Base-by-base conservation (phyloP, 768 basidiomycete genomes). In the Tulasnella sp. region DNA sequence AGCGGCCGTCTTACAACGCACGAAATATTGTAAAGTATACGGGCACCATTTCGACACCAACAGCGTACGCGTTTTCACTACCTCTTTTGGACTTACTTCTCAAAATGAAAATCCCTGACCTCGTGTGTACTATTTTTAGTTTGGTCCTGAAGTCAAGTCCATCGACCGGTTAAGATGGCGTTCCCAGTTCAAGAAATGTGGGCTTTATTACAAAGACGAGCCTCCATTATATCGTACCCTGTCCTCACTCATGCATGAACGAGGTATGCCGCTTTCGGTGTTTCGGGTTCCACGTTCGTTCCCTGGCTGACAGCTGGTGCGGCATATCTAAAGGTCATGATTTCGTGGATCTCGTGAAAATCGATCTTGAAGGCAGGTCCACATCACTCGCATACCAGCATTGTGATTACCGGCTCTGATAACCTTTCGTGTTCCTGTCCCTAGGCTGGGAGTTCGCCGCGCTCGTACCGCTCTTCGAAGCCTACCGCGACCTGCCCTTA, bases 21-120 rank as follows among this genome's bases (percentile, higher is more conserved):
- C 85, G 39, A 83, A 75, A 61, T 61, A 75, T 37, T 75, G 75
- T 42, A 72, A 80, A 73, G 69, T 81, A 13, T 81, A 78, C 44
- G 81, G 81, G 15, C 80, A 81, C 42, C 80, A 81, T 35, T 81
- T 78, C 72, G 82, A n/a, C 77, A 83, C 70, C 90, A 90, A 81
- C 82, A 90, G 81, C 85, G 91, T 13, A 91, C 87, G 86, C 88
- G 89, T 2, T 91, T 90, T 76, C 70, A 35, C 70, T 79, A 5
- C 51, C 71, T 23, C 42, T 10, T 44, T 44, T 44, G 42, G 42
- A 35, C 46, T 39, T n/a, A 16, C 16, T 51, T 5, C 2, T 4
- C 2, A 23, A 51, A 6, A 44, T 13, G 42, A n/a, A n/a, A n/a
- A n/a, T 44, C 5, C 42, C 23, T 23, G 35, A 39, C 9, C 5